Evolutionary conservation across 306 rosid genomes (phyloP).

Genomic region (barrel medic (Medicago truncatula)): MtrunA17r5.0-ANR NC_053048.1:40464501-40465000

Average conservation of each 20-base stretch:
- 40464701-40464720: slow-evolving; percentile 53
- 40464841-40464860: slow-evolving; percentile 36
- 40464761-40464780: slow-evolving; percentile 59
- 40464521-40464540: slow-evolving; percentile 57
- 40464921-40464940: slow-evolving; percentile 50
- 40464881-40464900: slow-evolving; percentile 34
- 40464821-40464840: slow-evolving; percentile 41
- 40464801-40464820: slow-evolving; percentile 28
- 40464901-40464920: slow-evolving; percentile 49
- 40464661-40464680: slow-evolving; percentile 29
- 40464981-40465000: slow-evolving; percentile 24
- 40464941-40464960: slow-evolving; percentile 38
- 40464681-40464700: slow-evolving; percentile 53
- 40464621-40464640: slow-evolving; percentile 43
- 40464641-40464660: slow-evolving; percentile 29
- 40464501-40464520: slow-evolving; percentile 64
- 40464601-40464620: slow-evolving; percentile 50
- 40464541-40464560: slow-evolving; percentile 53
- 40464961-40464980: slow-evolving; percentile 33
- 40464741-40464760: slow-evolving; percentile 62
- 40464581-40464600: slow-evolving; percentile 41
- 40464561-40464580: slow-evolving; percentile 45
- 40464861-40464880: slow-evolving; percentile 35
- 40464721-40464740: slow-evolving; percentile 53
- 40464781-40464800: slow-evolving; percentile 56